Base-by-base conservation (phyloP, 164 flowering plant species). In the Tinospora cordifolia region DNA sequence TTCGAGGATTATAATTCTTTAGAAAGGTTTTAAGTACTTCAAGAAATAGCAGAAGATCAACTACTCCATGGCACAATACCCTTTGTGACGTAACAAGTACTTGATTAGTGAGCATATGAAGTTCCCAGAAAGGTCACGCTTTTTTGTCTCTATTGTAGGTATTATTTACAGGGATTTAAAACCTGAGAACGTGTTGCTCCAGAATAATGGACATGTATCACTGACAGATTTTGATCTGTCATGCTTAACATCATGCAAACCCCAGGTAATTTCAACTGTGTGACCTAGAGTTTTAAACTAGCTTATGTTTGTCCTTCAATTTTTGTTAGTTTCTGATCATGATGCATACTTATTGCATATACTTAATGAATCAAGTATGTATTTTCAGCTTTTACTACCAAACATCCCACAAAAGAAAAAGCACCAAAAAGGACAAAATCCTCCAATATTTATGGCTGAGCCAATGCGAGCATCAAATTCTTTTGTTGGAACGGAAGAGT, bases 401-500 rank as follows among this genome's bases (percentile, higher is more conserved):
- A 77, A 73, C 19, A 64, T 62, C 38, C 81, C 75, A 62, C 89
- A 86, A 21, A 94, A 91, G 90, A 92, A 85, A 76, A 87, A 75
- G 76, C 81, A 76, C 38, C 71, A 71, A 7, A 94, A 87, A 82
- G 66, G 76, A 66, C 93, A 84, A 71, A 80, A 77, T 68, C 69
- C 72, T 78, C 99, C 97, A 44, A 81, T 94, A 74, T 94, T 94
- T 72, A 77, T 92, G 87, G 99, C 97, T 68, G 99, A 94, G 80
- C 99, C 99, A 7, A 83, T 87, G 92, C 79, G 99, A 69, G 97
- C 99, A 67, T 94, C 99, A 46, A 94, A 94, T 83, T 94, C 99
- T 65, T 94, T 94, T 78, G 99, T 94, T 71, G 99, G 99, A 63
- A 94, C 99, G 13, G 99, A 94, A 81, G 99, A 94, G 79, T 94